A percentile compares a stretch with the other conserved stretches of the same genome.
These are phyloP conservation scores for Talaromyces sp. DNA, from an alignment of 2,329 filamentous ascomycete genomes.

Conservation along the genomic window DNA sequence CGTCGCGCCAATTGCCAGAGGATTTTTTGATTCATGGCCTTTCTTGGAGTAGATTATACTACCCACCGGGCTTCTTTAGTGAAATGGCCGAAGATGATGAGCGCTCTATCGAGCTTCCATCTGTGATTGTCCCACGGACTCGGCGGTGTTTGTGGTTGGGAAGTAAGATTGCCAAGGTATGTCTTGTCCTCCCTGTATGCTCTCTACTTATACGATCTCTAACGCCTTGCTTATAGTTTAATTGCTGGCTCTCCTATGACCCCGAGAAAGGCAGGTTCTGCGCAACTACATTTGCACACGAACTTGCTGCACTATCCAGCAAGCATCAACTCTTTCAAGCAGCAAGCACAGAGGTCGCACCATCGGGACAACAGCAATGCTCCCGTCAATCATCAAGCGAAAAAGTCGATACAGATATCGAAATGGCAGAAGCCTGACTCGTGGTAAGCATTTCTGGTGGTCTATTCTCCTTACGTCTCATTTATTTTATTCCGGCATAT, in stretches of 20 bases:
- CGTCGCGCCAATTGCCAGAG: conserved; percentile 52
- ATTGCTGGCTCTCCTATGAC: conserved; percentile 42
- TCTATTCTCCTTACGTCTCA: not conserved
- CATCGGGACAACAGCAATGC: not conserved
- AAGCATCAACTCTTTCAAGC: conserved; percentile 1
- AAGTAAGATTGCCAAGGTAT: conserved; percentile 42
- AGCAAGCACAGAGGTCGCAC: not conserved
- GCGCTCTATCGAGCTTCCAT: conserved; percentile 50
- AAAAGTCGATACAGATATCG: not conserved
- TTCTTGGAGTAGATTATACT: conserved; percentile 50
- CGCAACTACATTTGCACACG: conserved; percentile 30
- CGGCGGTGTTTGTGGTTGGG: conserved; percentile 53
- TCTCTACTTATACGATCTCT: too few species aligned
- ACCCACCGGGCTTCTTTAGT: conserved; percentile 51
- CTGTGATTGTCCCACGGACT: conserved; percentile 47
- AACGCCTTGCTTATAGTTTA: conserved; percentile 25
- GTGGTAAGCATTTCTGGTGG: not conserved
- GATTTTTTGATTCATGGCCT: conserved; percentile 58
- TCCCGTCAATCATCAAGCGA: not conserved
- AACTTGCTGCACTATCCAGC: conserved; percentile 23
- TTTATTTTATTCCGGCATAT: not conserved
- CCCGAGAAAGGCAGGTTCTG: conserved; percentile 29
- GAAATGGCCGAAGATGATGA: conserved; percentile 54
- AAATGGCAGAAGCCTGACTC: not conserved
- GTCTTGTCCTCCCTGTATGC: conserved; percentile 20